Conservation (phyloP, 495 filamentous ascomycete species). For the Penicillium longicatenatum region DNA sequence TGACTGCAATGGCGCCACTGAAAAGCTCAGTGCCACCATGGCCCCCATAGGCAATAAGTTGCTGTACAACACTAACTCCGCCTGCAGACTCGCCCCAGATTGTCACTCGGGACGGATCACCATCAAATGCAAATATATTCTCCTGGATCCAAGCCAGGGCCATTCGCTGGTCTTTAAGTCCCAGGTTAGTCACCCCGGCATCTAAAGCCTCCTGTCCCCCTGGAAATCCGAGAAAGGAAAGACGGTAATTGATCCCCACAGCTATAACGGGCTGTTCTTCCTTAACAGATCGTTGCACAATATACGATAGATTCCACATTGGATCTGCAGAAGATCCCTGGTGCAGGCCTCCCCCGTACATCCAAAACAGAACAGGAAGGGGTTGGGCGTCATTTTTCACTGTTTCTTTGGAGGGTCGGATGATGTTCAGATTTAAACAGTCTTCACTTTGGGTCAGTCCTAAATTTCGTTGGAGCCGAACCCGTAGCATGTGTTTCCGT, state of each 20-base stretch:
- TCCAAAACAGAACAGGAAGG: constrained; percentile 51
- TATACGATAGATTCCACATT: constrained; percentile 39
- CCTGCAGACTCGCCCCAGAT: constrained; percentile 43
- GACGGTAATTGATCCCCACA: constrained; percentile 58
- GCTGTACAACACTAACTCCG: constrained; percentile 8
- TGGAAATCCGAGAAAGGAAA: constrained; percentile 60
- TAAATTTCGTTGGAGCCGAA: constrained; percentile 32
- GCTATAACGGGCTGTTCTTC: constrained; percentile 50
- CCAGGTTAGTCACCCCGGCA: constrained; percentile 40
- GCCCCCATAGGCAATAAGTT: constrained; percentile 8
- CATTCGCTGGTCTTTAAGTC: constrained; percentile 62
- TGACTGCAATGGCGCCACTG: constrained; percentile 4
- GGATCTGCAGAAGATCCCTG: constrained; percentile 42
- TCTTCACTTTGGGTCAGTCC: constrained; percentile 37
- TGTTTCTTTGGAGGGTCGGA: constrained; percentile 40
- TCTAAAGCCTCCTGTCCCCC: constrained; percentile 19
- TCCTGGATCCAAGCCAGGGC: constrained; percentile 55
- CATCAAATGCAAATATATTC: constrained; percentile 57
- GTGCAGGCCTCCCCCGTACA: constrained; percentile 48
- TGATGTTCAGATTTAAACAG: constrained; percentile 52
- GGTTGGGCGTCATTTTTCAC: not conserved
- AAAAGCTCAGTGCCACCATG: constrained; percentile 5
- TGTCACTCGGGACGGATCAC: constrained; percentile 51
- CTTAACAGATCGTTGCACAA: constrained; percentile 37
- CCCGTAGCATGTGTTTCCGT: constrained; percentile 41